Base-by-base conservation (phyloP, 2,329 filamentous ascomycete genomes). In the Pseudogymnoascus sp. region DNA sequence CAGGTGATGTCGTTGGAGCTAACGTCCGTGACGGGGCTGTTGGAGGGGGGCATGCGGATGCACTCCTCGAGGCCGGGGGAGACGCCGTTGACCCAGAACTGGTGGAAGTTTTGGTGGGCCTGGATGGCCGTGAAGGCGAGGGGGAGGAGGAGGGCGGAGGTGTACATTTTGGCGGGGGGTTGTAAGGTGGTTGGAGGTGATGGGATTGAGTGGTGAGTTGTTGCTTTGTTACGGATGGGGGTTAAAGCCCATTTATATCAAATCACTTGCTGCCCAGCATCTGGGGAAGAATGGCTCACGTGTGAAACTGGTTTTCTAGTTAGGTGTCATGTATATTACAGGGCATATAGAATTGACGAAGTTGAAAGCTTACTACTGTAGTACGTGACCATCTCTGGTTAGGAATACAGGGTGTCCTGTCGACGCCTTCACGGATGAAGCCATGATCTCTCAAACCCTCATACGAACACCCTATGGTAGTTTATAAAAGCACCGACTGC, bases 11-110 rank as follows among this genome's bases (percentile, higher is more conserved):
- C 78, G 61, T 76, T 73, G 46, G 78, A 59, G 50, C n/a, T 40
- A 62, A 31, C 60, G 61, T 56, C 72, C 14, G 70, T 74, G 38
- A 70, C 69, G 2, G 82, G 82, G 11, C 71, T 79, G 74, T 85
- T 87, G 69, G 73, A 79, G 0, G 71, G 61, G 1, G 81, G 81
- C 0, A 81, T 63, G 61, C 83, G 78, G 38, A 78, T 80, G 67
- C 82, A 84, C n/a, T 31, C 28, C 61, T 75, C 63, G 56, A 73
- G 73, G 12, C 73, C 74, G 5, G 74, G 73, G 41, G 71, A 69
- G 31, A 72, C 72, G 62, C 69, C 74, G 62, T 77, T 76, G 26
- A 77, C 73, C 75, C 74, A 77, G 65, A 77, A 75, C 68, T 77
- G 75, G 64, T 77, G 74, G 41, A 77, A 72, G 67, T 77, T 77